Conservation (phyloP, 2,329 filamentous ascomycete species). For the Triangularia setosa region DNA sequence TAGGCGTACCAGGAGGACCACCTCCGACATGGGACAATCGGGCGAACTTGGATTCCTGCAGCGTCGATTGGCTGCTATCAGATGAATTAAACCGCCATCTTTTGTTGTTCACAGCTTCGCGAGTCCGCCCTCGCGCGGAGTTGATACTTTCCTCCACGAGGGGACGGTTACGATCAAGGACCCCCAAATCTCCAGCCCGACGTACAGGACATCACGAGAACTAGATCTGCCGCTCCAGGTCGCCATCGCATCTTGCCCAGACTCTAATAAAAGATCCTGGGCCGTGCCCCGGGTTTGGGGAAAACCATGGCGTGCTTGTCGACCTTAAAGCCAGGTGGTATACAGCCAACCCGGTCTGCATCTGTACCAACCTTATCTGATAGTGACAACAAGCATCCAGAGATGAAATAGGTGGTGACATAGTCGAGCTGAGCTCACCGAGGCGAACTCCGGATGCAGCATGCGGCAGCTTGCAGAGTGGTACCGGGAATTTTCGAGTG, state of each 20-base stretch:
- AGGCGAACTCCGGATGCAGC: conserved; percentile 2
- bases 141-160: background rate
- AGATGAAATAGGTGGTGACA: conserved; percentile 5
- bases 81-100: conserved; percentile 24
- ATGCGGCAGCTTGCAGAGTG: conserved; percentile 1
- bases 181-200: conserved; percentile 5
- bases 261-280: conserved; percentile 27
- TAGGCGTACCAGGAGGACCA: conserved; percentile 7
- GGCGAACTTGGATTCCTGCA: conserved; percentile 20
- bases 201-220: conserved; percentile 2
- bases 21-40: conserved; percentile 10
- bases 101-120: background rate
- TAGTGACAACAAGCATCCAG: background rate
- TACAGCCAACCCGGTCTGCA: conserved; percentile 19
- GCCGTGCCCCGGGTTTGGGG: conserved; percentile 20
- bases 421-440: conserved; percentile 3
- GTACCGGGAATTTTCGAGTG: background rate
- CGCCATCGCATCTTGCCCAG: conserved; percentile 14
- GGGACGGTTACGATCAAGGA: background rate
- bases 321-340: conserved; percentile 11
- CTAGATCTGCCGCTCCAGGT: conserved; percentile 7
- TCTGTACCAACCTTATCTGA: conserved; percentile 21
- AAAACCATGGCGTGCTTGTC: conserved; percentile 7
- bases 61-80: conserved; percentile 17
- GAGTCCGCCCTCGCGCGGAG: background rate